A percentile compares a stretch with the other conserved stretches of the same genome.
These are phyloP conservation scores for Bassia scoparia DNA, from an alignment of 148 eudicot genomes.

Conservation along the genomic window DNA sequence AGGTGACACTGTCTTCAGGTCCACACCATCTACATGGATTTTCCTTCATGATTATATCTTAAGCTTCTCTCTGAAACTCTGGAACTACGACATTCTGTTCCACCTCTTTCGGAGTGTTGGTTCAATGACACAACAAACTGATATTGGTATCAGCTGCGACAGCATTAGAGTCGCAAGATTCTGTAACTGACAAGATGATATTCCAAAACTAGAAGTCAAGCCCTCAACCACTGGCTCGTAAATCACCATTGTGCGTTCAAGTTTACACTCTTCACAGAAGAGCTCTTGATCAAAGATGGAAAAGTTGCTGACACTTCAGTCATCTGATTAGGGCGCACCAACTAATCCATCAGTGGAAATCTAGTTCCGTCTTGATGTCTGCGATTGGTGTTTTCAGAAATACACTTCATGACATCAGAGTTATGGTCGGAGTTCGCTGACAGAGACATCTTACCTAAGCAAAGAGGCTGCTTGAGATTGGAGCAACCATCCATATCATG, in stretches of 20 bases:
- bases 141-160: constrained; percentile 5
- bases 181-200: background rate
- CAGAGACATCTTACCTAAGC: constrained; percentile 10
- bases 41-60: too few relatives aligned
- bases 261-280: constrained; percentile 13
- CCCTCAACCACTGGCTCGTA: background rate
- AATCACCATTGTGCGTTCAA: background rate
- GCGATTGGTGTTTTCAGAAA: constrained; percentile 21
- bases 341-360: background rate
- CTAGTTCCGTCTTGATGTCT: background rate
- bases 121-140: constrained; percentile 13
- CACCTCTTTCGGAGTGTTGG: background rate
- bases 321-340: constrained; percentile 4
- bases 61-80: too few relatives aligned
- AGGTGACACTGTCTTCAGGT: too few relatives aligned
- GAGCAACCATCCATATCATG: background rate
- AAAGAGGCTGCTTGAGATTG: background rate
- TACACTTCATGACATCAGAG: too few relatives aligned
- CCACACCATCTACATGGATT: too few relatives aligned
- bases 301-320: constrained; percentile 1
- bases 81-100: constrained; percentile 3
- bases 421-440: constrained; percentile 10
- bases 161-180: constrained; percentile 3
- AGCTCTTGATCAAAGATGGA: constrained; percentile 2
- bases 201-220: background rate